Evolutionary conservation across 495 filamentous ascomycete genomes (phyloP).

Genomic region (Tuber indicum): DNA sequence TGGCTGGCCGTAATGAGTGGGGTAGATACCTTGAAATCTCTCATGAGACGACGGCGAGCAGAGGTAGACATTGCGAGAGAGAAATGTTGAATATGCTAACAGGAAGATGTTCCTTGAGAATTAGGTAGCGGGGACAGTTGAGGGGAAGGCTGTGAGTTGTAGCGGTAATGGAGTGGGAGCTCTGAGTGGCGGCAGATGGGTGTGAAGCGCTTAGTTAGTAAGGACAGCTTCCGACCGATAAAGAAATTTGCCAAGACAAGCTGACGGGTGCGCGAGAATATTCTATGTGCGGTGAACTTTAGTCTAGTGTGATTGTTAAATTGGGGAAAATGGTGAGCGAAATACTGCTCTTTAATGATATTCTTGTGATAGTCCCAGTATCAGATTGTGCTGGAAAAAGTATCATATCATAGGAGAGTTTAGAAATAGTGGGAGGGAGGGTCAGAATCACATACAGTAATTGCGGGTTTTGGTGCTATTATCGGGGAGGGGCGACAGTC

Average conservation of each 20-base stretch:
- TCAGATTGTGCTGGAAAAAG: too few relatives aligned
- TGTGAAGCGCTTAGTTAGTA: neutral
- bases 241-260: neutral
- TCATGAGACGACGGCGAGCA: slow-evolving; percentile 90
- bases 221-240: neutral
- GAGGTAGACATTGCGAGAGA: slow-evolving; percentile 69
- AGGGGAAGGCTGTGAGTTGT: neutral
- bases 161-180: neutral
- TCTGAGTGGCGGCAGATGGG: neutral
- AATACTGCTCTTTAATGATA: too few relatives aligned
- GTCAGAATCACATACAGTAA: too few relatives aligned
- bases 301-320: too few relatives aligned
- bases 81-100: slow-evolving; percentile 19
- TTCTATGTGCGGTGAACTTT: too few relatives aligned
- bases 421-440: too few relatives aligned
- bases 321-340: too few relatives aligned
- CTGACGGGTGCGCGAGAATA: neutral
- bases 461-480: too few relatives aligned
- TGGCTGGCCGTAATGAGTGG: neutral
- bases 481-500: too few relatives aligned
- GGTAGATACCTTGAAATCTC: slow-evolving; percentile 81
- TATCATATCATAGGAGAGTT: too few relatives aligned
- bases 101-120: neutral
- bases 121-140: neutral
- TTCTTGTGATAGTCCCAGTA: too few relatives aligned